Evolutionary conservation across 257 asterid species (phyloP).

Genomic region (Salvia rosmarinus): DNA sequence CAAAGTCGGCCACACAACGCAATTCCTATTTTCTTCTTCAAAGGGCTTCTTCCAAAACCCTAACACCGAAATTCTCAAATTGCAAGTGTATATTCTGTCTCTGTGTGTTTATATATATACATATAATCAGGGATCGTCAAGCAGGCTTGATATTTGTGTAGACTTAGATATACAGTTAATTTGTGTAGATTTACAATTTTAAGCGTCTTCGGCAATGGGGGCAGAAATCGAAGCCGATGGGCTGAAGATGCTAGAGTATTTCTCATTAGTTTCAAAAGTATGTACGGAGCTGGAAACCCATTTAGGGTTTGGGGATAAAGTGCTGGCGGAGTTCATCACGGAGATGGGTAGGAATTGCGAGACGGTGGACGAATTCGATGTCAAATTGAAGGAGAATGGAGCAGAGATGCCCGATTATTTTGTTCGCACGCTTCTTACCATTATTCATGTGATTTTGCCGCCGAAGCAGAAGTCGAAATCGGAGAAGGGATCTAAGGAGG

Average conservation of each 20-base stretch:
- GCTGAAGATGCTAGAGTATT: conserved; percentile 69
- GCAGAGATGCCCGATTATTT: conserved; percentile 93
- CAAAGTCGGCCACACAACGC: too few relatives aligned
- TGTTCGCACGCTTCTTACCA: conserved; percentile 74
- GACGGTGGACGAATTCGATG: conserved; percentile 62
- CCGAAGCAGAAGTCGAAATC: conserved; percentile 51
- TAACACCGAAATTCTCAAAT: not conserved
- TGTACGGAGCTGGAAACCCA: conserved; percentile 78
- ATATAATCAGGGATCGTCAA: too few relatives aligned
- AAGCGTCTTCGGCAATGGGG: conserved; percentile 41
- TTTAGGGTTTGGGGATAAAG: conserved; percentile 70
- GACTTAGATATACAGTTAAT: too few relatives aligned
- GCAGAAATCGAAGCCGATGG: conserved; percentile 47
- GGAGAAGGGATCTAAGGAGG: conserved; percentile 47
- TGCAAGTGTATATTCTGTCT: not conserved
- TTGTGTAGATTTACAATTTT: not conserved
- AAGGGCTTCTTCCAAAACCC: not conserved
- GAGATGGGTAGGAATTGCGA: conserved; percentile 70
- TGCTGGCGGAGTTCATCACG: conserved; percentile 79
- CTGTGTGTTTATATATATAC: not conserved
- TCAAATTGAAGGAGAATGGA: conserved; percentile 61
- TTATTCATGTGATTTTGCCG: conserved; percentile 84
- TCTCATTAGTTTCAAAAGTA: conserved; percentile 82
- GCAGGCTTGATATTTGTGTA: not conserved
- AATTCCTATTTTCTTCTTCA: not conserved